A percentile compares a stretch with the other conserved stretches of the same genome.
These are phyloP conservation scores for Digitaria exilis DNA, from an alignment of 202 grass and related monocot genomes.

Conservation along the genomic window DNA sequence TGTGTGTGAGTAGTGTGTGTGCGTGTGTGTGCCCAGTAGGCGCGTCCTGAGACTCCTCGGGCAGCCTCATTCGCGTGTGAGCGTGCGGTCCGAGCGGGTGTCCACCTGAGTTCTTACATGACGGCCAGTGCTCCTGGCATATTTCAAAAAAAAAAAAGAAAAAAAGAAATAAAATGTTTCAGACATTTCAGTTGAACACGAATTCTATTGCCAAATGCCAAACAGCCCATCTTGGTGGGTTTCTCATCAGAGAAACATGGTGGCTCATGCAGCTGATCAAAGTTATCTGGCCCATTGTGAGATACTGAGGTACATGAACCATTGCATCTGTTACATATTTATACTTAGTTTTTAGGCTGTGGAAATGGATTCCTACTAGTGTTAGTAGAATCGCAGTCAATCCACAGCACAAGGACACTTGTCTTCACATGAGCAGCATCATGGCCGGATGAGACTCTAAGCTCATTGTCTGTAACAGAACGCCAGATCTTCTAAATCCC, in stretches of 20 bases:
- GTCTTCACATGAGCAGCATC: slow-evolving; percentile 28
- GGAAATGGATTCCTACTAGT: slow-evolving; percentile 26
- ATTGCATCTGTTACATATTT: neutral
- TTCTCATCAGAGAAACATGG: slow-evolving; percentile 29
- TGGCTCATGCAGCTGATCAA: slow-evolving; percentile 22
- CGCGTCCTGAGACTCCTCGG: too few species aligned
- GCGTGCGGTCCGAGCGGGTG: too few species aligned
- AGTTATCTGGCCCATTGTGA: neutral
- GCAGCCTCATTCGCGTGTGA: too few species aligned
- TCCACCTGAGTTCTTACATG: too few species aligned
- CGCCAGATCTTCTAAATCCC: slow-evolving; percentile 1
- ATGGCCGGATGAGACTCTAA: neutral
- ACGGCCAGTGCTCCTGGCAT: too few species aligned
- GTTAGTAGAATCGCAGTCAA: slow-evolving; percentile 6
- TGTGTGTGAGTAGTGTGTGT: too few species aligned
- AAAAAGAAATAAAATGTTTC: too few species aligned
- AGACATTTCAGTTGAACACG: neutral
- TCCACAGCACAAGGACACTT: slow-evolving; percentile 5
- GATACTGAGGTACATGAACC: neutral
- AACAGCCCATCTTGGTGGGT: neutral
- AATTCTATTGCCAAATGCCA: slow-evolving; percentile 9
- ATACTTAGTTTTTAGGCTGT: neutral
- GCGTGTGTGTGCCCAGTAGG: too few species aligned
- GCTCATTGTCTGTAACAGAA: neutral
- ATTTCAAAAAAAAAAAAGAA: too few species aligned